Conservation (phyloP, 345 rosid genomes). For the Cardamine chenopodiifolia region DNA sequence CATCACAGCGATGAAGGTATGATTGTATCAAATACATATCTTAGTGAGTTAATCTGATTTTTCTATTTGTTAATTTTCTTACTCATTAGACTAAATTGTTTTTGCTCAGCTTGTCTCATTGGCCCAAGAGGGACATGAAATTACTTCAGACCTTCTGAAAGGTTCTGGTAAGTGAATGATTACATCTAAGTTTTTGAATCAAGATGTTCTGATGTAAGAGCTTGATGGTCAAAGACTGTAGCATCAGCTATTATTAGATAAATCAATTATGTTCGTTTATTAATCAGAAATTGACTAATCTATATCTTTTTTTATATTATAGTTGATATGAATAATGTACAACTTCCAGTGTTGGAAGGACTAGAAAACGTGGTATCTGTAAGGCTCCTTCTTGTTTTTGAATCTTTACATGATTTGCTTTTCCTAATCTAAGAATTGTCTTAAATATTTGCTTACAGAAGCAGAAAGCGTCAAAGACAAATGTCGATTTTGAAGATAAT, state of each 20-base stretch:
- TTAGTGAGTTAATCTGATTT: not conserved
- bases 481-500: constrained; percentile 45
- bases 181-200: not conserved
- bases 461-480: constrained; percentile 39
- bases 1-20: constrained; percentile 83
- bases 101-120: constrained; percentile 65
- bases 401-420: not conserved
- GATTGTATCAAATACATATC: not conserved
- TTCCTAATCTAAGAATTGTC: not conserved
- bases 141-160: constrained; percentile 60
- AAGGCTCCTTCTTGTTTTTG: not conserved
- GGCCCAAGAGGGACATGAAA: constrained; percentile 78
- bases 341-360: constrained; percentile 76
- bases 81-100: not conserved
- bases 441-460: constrained; percentile 42
- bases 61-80: not conserved
- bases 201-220: constrained; percentile 1
- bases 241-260: not conserved
- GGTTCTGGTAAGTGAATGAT: constrained; percentile 48
- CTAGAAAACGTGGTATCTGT: constrained; percentile 39
- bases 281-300: constrained; percentile 9
- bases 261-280: not conserved
- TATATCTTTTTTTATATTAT: constrained; percentile 6
- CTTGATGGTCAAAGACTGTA: not conserved
- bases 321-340: constrained; percentile 52